Evolutionary conservation across 2,329 filamentous ascomycete genomes (phyloP).

Genomic region (Aphanoascus verrucosus): DNA sequence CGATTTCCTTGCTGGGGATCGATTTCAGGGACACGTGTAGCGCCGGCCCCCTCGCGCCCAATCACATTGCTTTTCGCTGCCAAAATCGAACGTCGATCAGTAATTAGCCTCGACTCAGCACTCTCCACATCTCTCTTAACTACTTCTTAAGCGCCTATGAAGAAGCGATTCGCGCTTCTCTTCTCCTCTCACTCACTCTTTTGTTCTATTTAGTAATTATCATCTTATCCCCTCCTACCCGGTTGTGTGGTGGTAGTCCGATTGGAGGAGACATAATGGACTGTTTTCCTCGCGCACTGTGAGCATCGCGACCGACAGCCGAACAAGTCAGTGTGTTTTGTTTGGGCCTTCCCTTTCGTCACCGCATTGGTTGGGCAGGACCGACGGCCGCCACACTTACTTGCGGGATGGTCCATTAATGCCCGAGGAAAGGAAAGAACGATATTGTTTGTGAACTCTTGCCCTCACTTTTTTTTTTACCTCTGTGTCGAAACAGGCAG

Average conservation of each 20-base stretch:
- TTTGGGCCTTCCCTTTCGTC: not conserved
- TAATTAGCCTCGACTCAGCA: not conserved
- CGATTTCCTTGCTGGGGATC: slow-evolving; percentile 6
- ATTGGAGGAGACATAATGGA: slow-evolving; percentile 2
- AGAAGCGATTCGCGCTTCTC: not conserved
- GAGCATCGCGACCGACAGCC: not conserved
- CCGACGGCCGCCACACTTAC: not conserved
- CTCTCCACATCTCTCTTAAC: slow-evolving; percentile 6
- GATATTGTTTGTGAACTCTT: not conserved
- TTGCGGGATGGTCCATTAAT: not conserved
- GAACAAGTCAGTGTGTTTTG: not conserved
- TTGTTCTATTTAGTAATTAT: not conserved
- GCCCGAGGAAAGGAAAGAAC: not conserved
- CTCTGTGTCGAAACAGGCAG: not conserved
- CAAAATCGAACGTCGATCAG: not conserved
- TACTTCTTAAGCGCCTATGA: slow-evolving; percentile 2
- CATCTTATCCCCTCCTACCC: not conserved
- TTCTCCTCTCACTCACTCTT: not conserved
- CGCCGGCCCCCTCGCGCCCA: slow-evolving; percentile 3
- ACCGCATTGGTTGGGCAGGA: slow-evolving; percentile 6
- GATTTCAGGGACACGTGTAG: slow-evolving; percentile 7
- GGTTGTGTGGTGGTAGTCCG: not conserved
- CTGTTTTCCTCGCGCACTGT: not conserved
- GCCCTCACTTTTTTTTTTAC: not conserved
- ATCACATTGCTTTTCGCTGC: not conserved